These are phyloP conservation scores for Stropharia rugosoannulata DNA, from an alignment of 768 basidiomycete species.

Conservation along the genomic window DNA sequence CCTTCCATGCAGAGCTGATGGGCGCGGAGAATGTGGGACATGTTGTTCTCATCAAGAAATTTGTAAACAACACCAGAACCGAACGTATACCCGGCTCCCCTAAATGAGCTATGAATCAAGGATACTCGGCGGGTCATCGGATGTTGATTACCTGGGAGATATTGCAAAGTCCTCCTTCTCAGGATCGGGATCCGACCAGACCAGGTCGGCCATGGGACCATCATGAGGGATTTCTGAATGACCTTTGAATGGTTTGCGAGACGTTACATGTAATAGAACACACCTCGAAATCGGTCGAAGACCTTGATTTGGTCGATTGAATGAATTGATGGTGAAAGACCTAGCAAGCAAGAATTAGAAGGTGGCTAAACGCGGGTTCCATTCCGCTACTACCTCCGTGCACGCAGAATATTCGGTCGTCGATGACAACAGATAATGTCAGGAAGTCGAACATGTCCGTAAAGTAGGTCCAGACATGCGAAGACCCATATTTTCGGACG, in stretches of 20 bases:
- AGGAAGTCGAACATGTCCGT: constrained; percentile 99
- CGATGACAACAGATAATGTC: constrained; percentile 96
- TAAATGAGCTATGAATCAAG: constrained; percentile 33
- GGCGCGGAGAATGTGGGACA: constrained; percentile 96
- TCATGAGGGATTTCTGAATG: constrained; percentile 94
- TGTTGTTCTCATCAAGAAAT: constrained; percentile 92
- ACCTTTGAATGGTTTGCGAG: constrained; percentile 18
- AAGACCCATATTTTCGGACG: constrained; percentile 92
- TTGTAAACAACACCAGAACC: constrained; percentile 97
- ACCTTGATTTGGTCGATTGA: constrained; percentile 99
- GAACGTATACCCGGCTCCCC: constrained; percentile 98
- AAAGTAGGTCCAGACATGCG: constrained; percentile 98
- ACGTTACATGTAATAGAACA: constrained; percentile 18
- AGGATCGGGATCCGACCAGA: constrained; percentile 99
- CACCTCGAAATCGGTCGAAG: constrained; percentile 96
- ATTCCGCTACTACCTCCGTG: constrained; percentile 72
- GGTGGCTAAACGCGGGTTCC: neutral
- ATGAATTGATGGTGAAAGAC: constrained; percentile 96
- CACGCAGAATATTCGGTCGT: constrained; percentile 98
- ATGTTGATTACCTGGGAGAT: constrained; percentile 77
- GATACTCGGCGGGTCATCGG: constrained; percentile 12
- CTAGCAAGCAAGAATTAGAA: constrained; percentile 36
- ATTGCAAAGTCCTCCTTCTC: constrained; percentile 99
- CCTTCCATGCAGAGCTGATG: constrained; percentile 99
- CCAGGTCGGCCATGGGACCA: constrained; percentile 99